Base-by-base conservation (phyloP, 805 yeast genomes). In the Cyberlindnera maritima region DNA sequence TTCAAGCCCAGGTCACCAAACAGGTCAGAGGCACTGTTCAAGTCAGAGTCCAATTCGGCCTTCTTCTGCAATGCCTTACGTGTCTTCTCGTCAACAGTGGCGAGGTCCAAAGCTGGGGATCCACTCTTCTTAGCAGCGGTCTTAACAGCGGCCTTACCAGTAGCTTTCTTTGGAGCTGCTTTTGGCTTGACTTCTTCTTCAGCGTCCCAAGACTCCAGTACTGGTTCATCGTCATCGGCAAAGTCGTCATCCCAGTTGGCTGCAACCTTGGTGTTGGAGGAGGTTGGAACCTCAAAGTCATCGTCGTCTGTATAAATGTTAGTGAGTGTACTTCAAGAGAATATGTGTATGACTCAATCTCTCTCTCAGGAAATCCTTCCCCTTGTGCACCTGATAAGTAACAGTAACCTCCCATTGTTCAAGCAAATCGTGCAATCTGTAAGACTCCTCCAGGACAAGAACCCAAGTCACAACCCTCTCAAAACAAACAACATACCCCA, bases 21-120 rank as follows among this genome's bases (percentile, higher is more conserved):
- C 58, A 92, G 73, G 58, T 88, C 96, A 9, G 96, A 92, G 26
- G 99, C 98, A 63, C 88, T 88, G 67, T 88, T 88, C 66, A 92
- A 74, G 70, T 92, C 99, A 23, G 96, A 79, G 40, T 80, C 83
- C 49, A 88, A 60, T 68, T 92, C 96, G 18, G 94, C 96, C 64
- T 85, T 74, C 61, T 75, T 83, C 67, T 87, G 74, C 66, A 90
- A 67, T 61, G 85, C 90, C 57, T 73, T 79, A 61, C 88, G 77
- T n/a, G 92, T 83, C 52, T 72, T 74, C 54, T 80, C 86, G 64
- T 88, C 96, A 35, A 86, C 77, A 15, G 71, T 71, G 51, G 85
- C 92, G 52, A 86, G 75, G 39, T 81, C 86, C 57, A 32, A 41
- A 41, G 75, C 61, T 13, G 67, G 72, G 17, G 29, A 6, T 11